Percentiles rank a stretch among this genome's conserved stretches.
These are phyloP conservation scores for Secale cereale DNA, from an alignment of 176 grass and related monocot species.

Conservation along the genomic window DNA sequence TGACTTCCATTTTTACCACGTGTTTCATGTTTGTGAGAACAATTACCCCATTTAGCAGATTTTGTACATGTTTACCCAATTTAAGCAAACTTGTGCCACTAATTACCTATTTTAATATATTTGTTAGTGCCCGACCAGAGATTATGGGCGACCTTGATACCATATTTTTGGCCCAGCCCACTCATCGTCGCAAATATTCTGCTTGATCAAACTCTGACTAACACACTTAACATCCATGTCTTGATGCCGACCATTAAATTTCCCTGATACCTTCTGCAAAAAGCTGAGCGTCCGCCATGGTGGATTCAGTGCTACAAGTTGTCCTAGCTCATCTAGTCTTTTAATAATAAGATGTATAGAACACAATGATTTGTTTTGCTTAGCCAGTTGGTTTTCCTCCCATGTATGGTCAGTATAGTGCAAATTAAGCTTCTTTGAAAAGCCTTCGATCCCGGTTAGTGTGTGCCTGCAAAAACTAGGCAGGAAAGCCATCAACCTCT, in stretches of 20 bases:
- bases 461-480: background rate
- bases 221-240: background rate
- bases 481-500: background rate
- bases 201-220: background rate
- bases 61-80: no score
- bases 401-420: background rate
- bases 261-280: background rate
- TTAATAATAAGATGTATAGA: background rate
- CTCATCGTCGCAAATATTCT: background rate
- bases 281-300: background rate
- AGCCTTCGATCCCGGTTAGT: background rate
- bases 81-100: no score
- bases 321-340: background rate
- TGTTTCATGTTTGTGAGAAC: no score
- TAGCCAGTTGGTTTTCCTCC: background rate
- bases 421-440: background rate
- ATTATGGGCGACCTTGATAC: slow-evolving; percentile 7
- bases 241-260: background rate
- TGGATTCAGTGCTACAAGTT: background rate
- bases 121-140: background rate
- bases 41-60: no score
- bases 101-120: no score
- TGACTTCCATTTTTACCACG: no score
- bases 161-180: background rate
- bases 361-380: background rate